phyloP scores from a whole-genome alignment of 345 rosid species.

The Melaleuca alternifolia region DNA sequence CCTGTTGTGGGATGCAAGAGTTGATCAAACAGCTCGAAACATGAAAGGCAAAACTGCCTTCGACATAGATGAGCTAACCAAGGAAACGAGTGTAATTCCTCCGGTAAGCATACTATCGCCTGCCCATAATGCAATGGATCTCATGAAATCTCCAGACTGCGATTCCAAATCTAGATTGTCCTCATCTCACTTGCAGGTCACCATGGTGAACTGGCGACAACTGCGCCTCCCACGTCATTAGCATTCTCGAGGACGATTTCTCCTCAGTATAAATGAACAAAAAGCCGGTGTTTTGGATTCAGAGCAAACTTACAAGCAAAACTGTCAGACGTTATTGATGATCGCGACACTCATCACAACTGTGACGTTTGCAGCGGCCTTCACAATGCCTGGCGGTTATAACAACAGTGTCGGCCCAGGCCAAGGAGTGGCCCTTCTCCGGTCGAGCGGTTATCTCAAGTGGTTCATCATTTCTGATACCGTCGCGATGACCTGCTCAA shows the following conservation, averaged over 20 bases:
- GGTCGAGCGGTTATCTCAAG: not conserved
- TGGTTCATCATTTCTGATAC: not conserved
- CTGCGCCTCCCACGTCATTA: not conserved
- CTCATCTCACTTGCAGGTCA: not conserved
- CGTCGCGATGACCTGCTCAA: not conserved
- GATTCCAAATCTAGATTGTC: not conserved
- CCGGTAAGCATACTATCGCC: not conserved
- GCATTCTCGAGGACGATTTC: not conserved
- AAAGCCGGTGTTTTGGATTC: not conserved
- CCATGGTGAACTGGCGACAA: not conserved
- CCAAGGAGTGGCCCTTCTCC: not conserved
- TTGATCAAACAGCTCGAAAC: not conserved
- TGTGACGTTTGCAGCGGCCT: not conserved
- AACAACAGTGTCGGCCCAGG: not conserved
- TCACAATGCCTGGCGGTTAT: not conserved
- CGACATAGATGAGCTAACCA: not conserved
- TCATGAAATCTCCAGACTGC: not conserved
- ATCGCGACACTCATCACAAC: not conserved
- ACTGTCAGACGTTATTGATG: not conserved
- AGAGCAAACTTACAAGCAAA: not conserved
- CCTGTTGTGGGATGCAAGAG: not conserved
- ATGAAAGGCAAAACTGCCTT: not conserved
- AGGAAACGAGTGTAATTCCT: not conserved
- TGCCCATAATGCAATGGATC: not conserved
- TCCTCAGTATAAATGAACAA: not conserved